These are phyloP conservation scores for Inga oerstediana DNA, from an alignment of 306 rosid species.

Conservation along the genomic window DNA sequence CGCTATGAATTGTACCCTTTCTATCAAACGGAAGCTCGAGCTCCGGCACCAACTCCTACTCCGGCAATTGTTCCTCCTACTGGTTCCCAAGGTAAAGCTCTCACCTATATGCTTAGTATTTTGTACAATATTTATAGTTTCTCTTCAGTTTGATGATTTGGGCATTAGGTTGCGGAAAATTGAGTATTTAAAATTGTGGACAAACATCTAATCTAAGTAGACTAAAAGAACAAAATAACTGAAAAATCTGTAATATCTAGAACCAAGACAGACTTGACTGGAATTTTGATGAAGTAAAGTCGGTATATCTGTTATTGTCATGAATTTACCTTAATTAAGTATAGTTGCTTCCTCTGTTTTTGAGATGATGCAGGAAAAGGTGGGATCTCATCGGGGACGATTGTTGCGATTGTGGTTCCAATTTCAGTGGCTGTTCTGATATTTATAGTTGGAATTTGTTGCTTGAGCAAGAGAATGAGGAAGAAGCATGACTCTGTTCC, in stretches of 20 bases:
- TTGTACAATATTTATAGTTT: no score
- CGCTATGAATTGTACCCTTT: no score
- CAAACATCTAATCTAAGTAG: not conserved
- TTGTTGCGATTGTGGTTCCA: slow-evolving; percentile 44
- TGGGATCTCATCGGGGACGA: slow-evolving; percentile 30
- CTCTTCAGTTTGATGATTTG: no score
- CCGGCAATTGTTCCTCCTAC: no score
- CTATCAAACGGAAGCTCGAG: no score
- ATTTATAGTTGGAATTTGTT: slow-evolving; percentile 29
- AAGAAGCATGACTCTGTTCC: slow-evolving; percentile 18
- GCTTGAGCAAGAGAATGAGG: slow-evolving; percentile 24
- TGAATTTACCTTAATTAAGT: not conserved
- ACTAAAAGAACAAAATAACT: not conserved
- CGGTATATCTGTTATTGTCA: not conserved
- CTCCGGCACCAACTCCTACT: no score
- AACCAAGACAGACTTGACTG: not conserved
- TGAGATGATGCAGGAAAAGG: slow-evolving; percentile 33
- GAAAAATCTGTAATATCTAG: not conserved
- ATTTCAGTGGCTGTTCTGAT: slow-evolving; percentile 19
- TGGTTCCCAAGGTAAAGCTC: no score
- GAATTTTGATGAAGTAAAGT: not conserved
- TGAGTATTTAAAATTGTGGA: not conserved
- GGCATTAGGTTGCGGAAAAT: no score
- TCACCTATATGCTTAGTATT: no score
- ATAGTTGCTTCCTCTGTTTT: not conserved